These are phyloP conservation scores for Raphanus sativus DNA, from an alignment of 345 rosid genomes.

Conservation along the genomic window DNA sequence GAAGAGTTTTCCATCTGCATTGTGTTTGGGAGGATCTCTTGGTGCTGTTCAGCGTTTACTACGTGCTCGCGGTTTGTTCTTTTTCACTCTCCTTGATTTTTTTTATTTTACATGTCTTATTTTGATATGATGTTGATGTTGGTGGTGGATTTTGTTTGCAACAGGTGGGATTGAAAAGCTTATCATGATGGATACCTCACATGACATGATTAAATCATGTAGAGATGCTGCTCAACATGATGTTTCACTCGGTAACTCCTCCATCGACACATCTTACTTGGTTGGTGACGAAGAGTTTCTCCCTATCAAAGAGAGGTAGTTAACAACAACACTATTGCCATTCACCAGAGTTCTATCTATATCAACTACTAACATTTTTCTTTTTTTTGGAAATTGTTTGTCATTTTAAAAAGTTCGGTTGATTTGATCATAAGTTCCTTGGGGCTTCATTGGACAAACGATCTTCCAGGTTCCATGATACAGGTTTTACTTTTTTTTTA, in stretches of 20 bases:
- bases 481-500: constrained; percentile 52
- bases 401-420: constrained; percentile 56
- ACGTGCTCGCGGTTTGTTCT: constrained; percentile 68
- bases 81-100: not conserved
- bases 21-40: constrained; percentile 85
- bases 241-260: constrained; percentile 13
- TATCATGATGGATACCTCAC: constrained; percentile 87
- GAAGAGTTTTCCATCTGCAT: constrained; percentile 75
- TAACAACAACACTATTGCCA: not conserved
- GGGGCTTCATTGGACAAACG: constrained; percentile 99
- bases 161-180: constrained; percentile 85
- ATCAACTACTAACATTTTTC: not conserved
- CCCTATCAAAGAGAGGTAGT: constrained; percentile 79
- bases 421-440: constrained; percentile 86
- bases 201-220: constrained; percentile 79
- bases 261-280: constrained; percentile 61
- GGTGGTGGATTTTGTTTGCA: not conserved
- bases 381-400: constrained; percentile 12
- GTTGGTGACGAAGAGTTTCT: constrained; percentile 95
- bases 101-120: not conserved
- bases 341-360: not conserved
- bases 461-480: constrained; percentile 98
- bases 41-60: constrained; percentile 57
- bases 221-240: constrained; percentile 35
- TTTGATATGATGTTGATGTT: constrained; percentile 6